Evolutionary conservation across 1,284 basidiomycete species (phyloP), one percentile per base, ranked within the genome.

Genomic region (Cronartium ribicola): DNA sequence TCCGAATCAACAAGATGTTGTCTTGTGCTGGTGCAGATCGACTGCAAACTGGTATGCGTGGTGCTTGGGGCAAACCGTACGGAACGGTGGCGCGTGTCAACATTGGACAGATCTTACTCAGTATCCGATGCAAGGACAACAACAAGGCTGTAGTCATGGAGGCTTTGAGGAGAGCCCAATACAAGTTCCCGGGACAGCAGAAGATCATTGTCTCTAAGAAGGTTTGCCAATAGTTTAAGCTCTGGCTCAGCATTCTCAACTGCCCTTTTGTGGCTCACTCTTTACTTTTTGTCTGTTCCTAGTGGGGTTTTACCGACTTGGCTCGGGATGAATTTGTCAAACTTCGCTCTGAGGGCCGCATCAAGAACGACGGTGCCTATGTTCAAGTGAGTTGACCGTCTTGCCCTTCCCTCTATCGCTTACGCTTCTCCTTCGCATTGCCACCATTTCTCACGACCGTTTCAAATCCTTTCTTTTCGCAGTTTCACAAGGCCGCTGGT

Each of bases 1-100:
- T 98, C 84, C 91, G 95, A 79, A 98, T 97, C 90, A 97, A 98
- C 91, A 98, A 98, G 89, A 98, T 97, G 92, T 92, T 98, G 87
- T 92, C 90, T 76, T 97, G 95, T 83, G 95, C 95, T 80, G 95
- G 95, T 82, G 94, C 95, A 80, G 95, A 98, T 94, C 86, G 90
- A 84, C 89, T 94, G 79, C 94, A 98, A 84, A 96, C 95, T 76
- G 95, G 95, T 84, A 98, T 98, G 95, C 92, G 95, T 85, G 95
- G 95, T 80, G 95, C 95, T 76, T 98, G 94, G 94, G 95, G 95
- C 80, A 97, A 98, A 86, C 94, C 95, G 66, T 98, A 96, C 84
- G 95, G 94, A 78, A 91, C 89, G 46, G 92, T 92, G 78, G 93
- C 92, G 67, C 91, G 93, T 82, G 93, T 96, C 79, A 88, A 94